Evolutionary conservation across 1,284 basidiomycete genomes (phyloP), one percentile per base, ranked within the genome.

Genomic region (Neonothopanus nambi): DNA sequence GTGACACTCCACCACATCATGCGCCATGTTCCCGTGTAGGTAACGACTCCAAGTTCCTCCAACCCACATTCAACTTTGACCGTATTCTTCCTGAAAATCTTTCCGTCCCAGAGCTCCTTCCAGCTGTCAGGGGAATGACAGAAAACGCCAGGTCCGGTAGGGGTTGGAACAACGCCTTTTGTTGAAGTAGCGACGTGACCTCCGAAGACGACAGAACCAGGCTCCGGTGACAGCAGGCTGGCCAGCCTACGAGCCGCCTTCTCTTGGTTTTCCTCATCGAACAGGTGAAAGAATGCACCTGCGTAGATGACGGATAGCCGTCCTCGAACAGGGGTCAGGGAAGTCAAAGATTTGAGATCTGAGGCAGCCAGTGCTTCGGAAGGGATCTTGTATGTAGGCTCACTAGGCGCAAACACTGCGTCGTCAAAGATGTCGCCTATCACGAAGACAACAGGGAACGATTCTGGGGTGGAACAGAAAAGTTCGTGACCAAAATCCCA

Each of bases 221-320:
- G 59, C 30, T 57, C 50, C 5, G 69, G 66, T 13, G 66, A 65
- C 12, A 73, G 70, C 7, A 81, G 65, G 1, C 72, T 62, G 0
- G 72, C 74, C 38, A 80, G 56, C 3, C 62, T 65, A 11, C 61
- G 62, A 3, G 74, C 79, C n/a, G 80, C 64, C 30, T 70, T 49
- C 6, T 64, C 46, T 61, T 82, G 79, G 26, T 68, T 47, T 17
- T 70, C 70, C 59, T 79, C 70, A 48, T 66, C 58, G 64, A 82
- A 82, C 21, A 82, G 68, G 59, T 82, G 79, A 65, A 82, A 82
- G 62, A 82, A 73, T 1, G 72, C 63, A 11, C 76, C 75, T 4
- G 74, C 70, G 58, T 79, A 74, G 28, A 82, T 77, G 12, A 70
- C 76, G 9, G 77, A 73, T 36, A 77, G 63, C 48, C 72, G 70